Evolutionary conservation across 805 yeast species (phyloP).

Genomic region (Jamesozyma hellenica): DNA sequence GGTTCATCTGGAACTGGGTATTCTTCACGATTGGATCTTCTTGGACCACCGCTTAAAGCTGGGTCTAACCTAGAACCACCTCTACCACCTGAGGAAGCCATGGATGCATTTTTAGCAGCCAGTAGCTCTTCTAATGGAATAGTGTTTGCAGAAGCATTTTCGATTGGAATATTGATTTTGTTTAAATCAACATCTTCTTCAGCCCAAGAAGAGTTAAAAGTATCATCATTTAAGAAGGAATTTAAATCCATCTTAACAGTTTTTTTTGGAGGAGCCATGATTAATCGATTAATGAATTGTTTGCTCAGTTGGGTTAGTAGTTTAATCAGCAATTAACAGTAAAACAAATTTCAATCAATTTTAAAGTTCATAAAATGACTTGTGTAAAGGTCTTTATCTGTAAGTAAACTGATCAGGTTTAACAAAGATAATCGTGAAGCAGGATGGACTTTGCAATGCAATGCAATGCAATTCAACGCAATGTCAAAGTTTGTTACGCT

Average conservation of each 20-base stretch:
- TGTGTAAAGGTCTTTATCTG: too few relatives aligned
- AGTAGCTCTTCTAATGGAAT: slow-evolving; percentile 21
- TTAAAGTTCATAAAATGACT: too few relatives aligned
- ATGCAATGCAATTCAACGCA: too few relatives aligned
- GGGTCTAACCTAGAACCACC: slow-evolving; percentile 31
- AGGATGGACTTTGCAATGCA: too few relatives aligned
- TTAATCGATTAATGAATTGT: slow-evolving; percentile 8
- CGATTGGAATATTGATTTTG: slow-evolving; percentile 46
- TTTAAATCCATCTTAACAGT: slow-evolving; percentile 74
- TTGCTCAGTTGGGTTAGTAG: too few relatives aligned
- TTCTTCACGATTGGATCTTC: slow-evolving; percentile 44
- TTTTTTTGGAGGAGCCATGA: slow-evolving; percentile 54
- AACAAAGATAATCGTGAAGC: too few relatives aligned
- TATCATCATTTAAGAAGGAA: slow-evolving; percentile 70
- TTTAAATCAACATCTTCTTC: slow-evolving; percentile 71
- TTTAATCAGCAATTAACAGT: too few relatives aligned
- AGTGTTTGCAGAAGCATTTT: slow-evolving; percentile 20
- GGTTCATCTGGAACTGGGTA: slow-evolving; percentile 84
- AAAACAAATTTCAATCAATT: too few relatives aligned
- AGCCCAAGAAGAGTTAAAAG: slow-evolving; percentile 72
- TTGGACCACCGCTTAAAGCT: slow-evolving; percentile 30
- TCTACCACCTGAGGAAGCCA: slow-evolving; percentile 20
- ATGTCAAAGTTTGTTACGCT: too few relatives aligned
- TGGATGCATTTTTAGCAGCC: slow-evolving; percentile 10
- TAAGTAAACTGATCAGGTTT: too few relatives aligned